Base-by-base conservation (phyloP, 176 grass and related monocot species). In the Zizania latifolia region DNA sequence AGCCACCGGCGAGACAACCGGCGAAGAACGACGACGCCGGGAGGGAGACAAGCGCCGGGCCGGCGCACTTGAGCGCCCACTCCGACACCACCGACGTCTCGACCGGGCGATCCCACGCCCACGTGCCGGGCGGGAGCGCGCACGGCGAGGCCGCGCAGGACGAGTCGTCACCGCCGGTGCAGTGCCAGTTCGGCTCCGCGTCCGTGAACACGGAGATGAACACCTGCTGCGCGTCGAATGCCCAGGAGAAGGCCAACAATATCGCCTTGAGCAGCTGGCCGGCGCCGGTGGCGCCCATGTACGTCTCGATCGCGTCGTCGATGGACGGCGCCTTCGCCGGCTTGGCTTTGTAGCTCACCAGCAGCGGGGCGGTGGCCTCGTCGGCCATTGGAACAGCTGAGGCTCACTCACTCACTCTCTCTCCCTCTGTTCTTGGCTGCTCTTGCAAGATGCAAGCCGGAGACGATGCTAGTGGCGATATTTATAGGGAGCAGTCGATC, bases 191-290 rank as follows among this genome's bases (percentile, higher is more conserved):
- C 8, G 95, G 86, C 41, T 98, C 84, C 23, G 89, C 88, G 57
- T 98, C 95, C 4, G 91, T 90, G 89, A 94, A 98, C 50, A 92
- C 91, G 19, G 83, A 87, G 86, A 94, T 90, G 91, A 98, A 94
- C 55, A 88, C 92, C 83, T 99, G 95, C 70, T 98, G 95, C 11
- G 91, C 86, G 68, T 98, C 95, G 82, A 98, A 98, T 31, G 80
- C 65, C 95, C 95, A 92, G 2, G 86, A 84, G 23, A 98, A 75
- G n/a, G 91, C 80, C 39, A 94, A 57, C 29, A 98, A 15, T 37
- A 92, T 0, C 45, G 89, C 89, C 40, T 81, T 93, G 6, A 98
- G 10, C 39, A 94, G 78, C 82, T 92, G 95, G 40, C 32, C 21
- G 0, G 33, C 39, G 53, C 84, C 68, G 11, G 81, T 71, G 56